Conservation (phyloP, 2,329 filamentous ascomycete genomes). For the Trichoderma atrobrunneum region DNA sequence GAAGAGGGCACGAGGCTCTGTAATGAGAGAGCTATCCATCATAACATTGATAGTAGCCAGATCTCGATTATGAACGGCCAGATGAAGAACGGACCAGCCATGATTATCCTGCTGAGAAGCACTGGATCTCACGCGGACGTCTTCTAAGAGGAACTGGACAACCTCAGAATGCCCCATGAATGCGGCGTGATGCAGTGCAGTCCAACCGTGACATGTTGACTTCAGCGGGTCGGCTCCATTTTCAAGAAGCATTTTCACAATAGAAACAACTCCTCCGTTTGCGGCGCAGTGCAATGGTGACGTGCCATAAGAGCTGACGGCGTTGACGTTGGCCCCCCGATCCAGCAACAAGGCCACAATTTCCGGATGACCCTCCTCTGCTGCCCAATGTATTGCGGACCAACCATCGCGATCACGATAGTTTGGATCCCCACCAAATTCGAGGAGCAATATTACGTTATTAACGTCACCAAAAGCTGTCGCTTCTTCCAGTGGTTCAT, state of each 20-base stretch:
- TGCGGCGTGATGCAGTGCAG: not conserved
- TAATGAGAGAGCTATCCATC: not conserved
- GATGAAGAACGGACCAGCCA: conserved; percentile 8
- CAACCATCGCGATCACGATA: not conserved
- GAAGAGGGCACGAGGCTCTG: not conserved
- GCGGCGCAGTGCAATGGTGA: conserved; percentile 2
- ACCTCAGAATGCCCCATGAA: not conserved
- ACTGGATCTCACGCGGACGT: not conserved
- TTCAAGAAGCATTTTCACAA: not conserved
- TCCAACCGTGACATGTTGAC: conserved; percentile 10
- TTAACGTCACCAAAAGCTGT: not conserved
- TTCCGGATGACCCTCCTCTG: not conserved
- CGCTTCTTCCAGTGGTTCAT: not conserved
- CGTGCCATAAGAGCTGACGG: not conserved
- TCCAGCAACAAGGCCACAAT: not conserved
- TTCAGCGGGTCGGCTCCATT: not conserved
- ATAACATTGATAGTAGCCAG: not conserved
- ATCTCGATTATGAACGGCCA: not conserved
- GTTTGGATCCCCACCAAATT: not conserved
- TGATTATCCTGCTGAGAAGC: conserved; percentile 2
- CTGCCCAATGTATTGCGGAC: not conserved
- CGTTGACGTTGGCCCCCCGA: not conserved
- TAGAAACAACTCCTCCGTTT: not conserved
- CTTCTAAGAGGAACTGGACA: not conserved
- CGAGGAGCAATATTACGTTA: not conserved